Conservation (phyloP, 2,329 filamentous ascomycete species). For the Aspergillus carbonarius region DNA sequence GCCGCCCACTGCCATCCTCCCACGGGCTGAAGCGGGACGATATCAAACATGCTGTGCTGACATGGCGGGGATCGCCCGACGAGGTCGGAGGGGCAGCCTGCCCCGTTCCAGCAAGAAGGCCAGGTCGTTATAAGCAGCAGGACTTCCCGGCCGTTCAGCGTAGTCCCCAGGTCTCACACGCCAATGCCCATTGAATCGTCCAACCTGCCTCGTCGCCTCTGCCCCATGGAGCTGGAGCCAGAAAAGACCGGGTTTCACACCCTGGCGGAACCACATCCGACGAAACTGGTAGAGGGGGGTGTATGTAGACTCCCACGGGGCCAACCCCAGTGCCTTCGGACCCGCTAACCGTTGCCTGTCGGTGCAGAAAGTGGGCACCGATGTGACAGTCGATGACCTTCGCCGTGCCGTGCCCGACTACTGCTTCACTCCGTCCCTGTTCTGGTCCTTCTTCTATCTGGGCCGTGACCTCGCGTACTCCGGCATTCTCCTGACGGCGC, state of each 20-base stretch:
- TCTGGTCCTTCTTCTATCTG: background rate
- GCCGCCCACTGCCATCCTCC: too few species aligned
- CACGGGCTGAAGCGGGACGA: too few species aligned
- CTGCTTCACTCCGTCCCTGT: background rate
- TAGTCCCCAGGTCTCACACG: too few species aligned
- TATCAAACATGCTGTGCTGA: too few species aligned
- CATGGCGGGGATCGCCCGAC: too few species aligned
- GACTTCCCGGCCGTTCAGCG: too few species aligned
- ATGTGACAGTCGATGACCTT: background rate
- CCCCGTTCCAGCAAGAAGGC: too few species aligned
- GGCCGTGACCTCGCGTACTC: background rate
- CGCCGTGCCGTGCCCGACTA: background rate
- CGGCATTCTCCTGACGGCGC: background rate
- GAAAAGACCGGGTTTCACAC: background rate
- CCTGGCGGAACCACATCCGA: background rate
- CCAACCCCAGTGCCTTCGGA: too few species aligned
- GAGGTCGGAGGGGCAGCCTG: too few species aligned
- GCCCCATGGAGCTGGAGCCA: background rate
- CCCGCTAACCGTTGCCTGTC: too few species aligned
- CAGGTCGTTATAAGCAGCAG: too few species aligned
- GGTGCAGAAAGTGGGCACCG: background rate
- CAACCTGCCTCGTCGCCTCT: background rate
- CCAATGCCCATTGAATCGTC: too few species aligned
- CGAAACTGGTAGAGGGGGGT: background rate
- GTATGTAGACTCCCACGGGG: background rate